A percentile compares a stretch with the other conserved stretches of the same genome.
phyloP scores from a whole-genome alignment of 257 asterid genomes.

The Solanum virginianum region DNA sequence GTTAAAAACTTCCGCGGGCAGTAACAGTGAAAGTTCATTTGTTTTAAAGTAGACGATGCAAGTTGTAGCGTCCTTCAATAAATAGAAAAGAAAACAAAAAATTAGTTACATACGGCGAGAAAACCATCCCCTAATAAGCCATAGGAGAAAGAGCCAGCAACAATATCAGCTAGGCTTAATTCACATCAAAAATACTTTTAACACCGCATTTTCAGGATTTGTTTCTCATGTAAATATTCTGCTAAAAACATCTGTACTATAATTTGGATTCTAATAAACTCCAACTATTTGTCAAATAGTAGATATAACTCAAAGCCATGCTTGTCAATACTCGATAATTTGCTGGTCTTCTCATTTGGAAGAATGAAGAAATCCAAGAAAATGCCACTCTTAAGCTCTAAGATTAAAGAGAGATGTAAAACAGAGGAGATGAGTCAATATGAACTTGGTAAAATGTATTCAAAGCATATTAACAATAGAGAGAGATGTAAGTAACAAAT shows the following conservation, averaged over 20 bases:
- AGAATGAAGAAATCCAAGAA: not conserved
- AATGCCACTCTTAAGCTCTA: constrained; percentile 1
- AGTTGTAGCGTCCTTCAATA: not conserved
- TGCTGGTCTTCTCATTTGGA: not conserved
- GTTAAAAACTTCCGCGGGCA: not conserved
- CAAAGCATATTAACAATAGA: not conserved
- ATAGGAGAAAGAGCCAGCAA: not conserved
- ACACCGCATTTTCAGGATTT: not conserved
- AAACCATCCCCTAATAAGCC: not conserved
- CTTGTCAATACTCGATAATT: not conserved
- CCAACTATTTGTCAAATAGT: not conserved
- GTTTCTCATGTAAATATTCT: not conserved
- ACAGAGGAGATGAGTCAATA: not conserved
- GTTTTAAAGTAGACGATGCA: not conserved
- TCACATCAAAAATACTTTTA: not conserved
- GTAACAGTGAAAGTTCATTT: not conserved
- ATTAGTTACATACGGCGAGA: not conserved
- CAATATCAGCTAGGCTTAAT: not conserved
- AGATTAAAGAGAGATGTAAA: not conserved
- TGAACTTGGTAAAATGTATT: not conserved
- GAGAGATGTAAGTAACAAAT: not conserved
- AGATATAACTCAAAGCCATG: not conserved
- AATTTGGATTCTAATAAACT: not conserved
- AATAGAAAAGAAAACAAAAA: not conserved
- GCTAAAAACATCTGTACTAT: not conserved